phyloP scores from a whole-genome alignment of 805 yeast genomes.

The Sugiyamaella qingdaonensis region DNA sequence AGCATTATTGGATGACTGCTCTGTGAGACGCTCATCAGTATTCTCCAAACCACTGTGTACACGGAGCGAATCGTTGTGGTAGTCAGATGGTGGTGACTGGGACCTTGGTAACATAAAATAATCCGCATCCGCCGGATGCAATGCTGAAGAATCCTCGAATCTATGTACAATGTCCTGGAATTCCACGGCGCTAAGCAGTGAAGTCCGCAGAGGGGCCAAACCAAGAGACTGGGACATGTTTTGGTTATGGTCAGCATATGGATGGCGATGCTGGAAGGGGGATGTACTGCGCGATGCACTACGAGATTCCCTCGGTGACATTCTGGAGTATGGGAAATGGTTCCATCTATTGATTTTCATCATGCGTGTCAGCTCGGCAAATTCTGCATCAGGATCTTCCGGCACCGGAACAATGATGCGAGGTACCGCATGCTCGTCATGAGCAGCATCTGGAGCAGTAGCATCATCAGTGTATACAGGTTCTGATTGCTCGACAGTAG shows the following conservation, averaged over 20 bases:
- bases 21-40: too few species aligned
- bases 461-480: background rate
- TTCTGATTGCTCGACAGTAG: background rate
- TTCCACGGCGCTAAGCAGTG: constrained; percentile 39
- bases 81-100: too few species aligned
- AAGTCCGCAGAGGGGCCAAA: constrained; percentile 28
- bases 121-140: background rate
- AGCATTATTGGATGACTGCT: too few species aligned
- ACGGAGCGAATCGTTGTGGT: too few species aligned
- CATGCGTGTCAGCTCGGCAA: constrained; percentile 13
- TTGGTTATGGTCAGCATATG: background rate
- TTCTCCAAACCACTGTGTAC: too few species aligned
- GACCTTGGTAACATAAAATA: background rate
- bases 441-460: too few species aligned
- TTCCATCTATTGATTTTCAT: constrained; percentile 12
- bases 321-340: background rate
- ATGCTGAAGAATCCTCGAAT: constrained; percentile 1
- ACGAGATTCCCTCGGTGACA: background rate
- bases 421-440: background rate
- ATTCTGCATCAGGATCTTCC: background rate
- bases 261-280: background rate
- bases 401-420: too few species aligned
- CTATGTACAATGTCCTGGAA: constrained; percentile 28
- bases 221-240: background rate
- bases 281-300: background rate